Evolutionary conservation across 352 stramenopile genomes (phyloP).

Genomic region (Globisporangium cederbergense): DNA sequence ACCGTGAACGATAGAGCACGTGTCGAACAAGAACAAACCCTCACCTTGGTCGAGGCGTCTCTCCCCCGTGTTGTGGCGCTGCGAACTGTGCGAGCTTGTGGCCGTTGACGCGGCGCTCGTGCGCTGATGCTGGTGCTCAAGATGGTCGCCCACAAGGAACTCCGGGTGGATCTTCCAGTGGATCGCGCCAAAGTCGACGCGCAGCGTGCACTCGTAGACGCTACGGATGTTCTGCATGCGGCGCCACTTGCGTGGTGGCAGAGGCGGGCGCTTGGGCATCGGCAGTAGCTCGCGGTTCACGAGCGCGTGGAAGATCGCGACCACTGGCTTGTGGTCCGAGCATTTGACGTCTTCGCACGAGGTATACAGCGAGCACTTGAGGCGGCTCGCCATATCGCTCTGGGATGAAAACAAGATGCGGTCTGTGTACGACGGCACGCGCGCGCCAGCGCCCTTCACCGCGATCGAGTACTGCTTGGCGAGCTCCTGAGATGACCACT

Average conservation of each 20-base stretch:
- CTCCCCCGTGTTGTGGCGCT: neutral
- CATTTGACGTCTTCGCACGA: constrained; percentile 68
- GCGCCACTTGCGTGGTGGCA: constrained; percentile 39
- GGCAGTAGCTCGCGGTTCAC: constrained; percentile 56
- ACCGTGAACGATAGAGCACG: neutral
- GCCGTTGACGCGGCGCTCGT: constrained; percentile 12
- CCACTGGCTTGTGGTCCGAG: constrained; percentile 86
- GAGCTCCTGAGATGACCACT: constrained; percentile 27
- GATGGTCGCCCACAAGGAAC: constrained; percentile 13
- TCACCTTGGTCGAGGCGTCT: constrained; percentile 10
- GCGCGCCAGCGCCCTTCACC: constrained; percentile 48
- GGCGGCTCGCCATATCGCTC: constrained; percentile 51
- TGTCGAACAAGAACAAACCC: neutral
- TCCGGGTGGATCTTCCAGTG: constrained; percentile 40
- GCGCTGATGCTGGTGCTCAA: constrained; percentile 13
- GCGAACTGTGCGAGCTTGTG: neutral
- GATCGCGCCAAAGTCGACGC: constrained; percentile 46
- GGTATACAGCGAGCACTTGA: constrained; percentile 67
- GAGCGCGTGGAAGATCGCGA: constrained; percentile 64
- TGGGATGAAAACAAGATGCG: constrained; percentile 86
- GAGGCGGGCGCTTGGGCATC: constrained; percentile 39
- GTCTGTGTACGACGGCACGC: constrained; percentile 89
- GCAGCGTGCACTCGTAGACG: constrained; percentile 56
- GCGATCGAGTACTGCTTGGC: constrained; percentile 54
- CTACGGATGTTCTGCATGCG: constrained; percentile 42